phyloP scores from a whole-genome alignment of 176 grass and related monocot genomes.

The Oryza officinalis region DNA sequence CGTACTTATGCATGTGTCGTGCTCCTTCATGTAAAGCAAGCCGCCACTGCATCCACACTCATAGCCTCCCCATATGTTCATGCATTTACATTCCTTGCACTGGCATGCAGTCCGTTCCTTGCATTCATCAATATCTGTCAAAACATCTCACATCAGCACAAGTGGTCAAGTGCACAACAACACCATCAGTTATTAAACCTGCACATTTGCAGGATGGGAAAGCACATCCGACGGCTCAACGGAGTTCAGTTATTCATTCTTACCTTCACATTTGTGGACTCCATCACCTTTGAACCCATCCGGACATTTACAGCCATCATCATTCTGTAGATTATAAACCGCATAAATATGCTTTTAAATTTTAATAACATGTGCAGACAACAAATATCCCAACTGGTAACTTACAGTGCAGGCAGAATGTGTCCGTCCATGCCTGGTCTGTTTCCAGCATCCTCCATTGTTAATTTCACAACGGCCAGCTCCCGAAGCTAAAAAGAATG shows the following conservation, averaged over 20 bases:
- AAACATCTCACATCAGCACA: constrained; percentile 28
- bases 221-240: not conserved
- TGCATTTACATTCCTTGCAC: constrained; percentile 79
- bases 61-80: constrained; percentile 68
- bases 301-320: constrained; percentile 86
- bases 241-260: constrained; percentile 3
- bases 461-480: constrained; percentile 87
- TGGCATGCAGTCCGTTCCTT: constrained; percentile 81
- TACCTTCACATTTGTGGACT: constrained; percentile 80
- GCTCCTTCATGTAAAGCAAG: constrained; percentile 86
- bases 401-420: constrained; percentile 89
- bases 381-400: constrained; percentile 11
- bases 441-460: constrained; percentile 96
- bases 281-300: constrained; percentile 85
- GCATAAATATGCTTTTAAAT: constrained; percentile 21
- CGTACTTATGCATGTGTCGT: constrained; percentile 97
- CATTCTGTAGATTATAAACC: constrained; percentile 52
- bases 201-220: not conserved
- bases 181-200: not conserved
- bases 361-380: not conserved
- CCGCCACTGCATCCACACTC: constrained; percentile 51
- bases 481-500: constrained; percentile 70
- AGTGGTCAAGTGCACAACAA: not conserved
- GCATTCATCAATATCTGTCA: constrained; percentile 93
- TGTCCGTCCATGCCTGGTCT: constrained; percentile 59